Percentiles rank a stretch among this genome's conserved stretches.
Evolutionary conservation across 345 rosid species (phyloP).

Genomic region (Ricinus communis): DNA sequence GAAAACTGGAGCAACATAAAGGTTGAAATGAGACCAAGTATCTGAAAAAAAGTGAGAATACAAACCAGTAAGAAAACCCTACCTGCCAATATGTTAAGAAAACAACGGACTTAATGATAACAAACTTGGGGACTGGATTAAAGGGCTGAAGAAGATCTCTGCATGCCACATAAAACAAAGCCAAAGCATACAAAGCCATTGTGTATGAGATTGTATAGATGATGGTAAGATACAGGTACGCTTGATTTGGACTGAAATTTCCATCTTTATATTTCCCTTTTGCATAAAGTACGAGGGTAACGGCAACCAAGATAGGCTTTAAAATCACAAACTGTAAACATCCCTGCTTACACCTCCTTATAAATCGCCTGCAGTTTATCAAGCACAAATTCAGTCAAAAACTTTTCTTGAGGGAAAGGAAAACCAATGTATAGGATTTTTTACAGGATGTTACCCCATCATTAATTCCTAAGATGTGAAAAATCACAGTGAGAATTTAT

Average conservation of each 20-base stretch:
- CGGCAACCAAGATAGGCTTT: slow-evolving; percentile 88
- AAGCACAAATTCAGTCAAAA: slow-evolving; percentile 14
- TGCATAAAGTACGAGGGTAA: slow-evolving; percentile 85
- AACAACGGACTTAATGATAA: slow-evolving; percentile 93
- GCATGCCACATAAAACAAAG: slow-evolving; percentile 91
- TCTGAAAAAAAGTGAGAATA: neutral
- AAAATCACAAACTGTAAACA: slow-evolving; percentile 96
- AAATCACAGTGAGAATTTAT: neutral
- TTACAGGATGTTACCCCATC: neutral
- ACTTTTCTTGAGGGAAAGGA: neutral
- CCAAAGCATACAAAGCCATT: slow-evolving; percentile 82
- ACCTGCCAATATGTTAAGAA: slow-evolving; percentile 99
- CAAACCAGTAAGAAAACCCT: slow-evolving; percentile 6
- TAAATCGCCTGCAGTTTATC: slow-evolving; percentile 68
- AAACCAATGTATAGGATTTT: neutral
- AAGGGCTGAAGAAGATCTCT: slow-evolving; percentile 97
- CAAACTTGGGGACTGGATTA: slow-evolving; percentile 96
- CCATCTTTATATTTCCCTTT: slow-evolving; percentile 96
- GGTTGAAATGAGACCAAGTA: neutral
- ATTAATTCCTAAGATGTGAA: neutral
- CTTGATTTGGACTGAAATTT: slow-evolving; percentile 83
- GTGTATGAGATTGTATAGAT: slow-evolving; percentile 90
- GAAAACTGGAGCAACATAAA: neutral
- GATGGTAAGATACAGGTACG: slow-evolving; percentile 89
- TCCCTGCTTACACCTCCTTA: slow-evolving; percentile 97